Evolutionary conservation across 768 basidiomycete genomes (phyloP), one percentile per base, ranked within the genome.

Genomic region (Mrakia frigida): DNA sequence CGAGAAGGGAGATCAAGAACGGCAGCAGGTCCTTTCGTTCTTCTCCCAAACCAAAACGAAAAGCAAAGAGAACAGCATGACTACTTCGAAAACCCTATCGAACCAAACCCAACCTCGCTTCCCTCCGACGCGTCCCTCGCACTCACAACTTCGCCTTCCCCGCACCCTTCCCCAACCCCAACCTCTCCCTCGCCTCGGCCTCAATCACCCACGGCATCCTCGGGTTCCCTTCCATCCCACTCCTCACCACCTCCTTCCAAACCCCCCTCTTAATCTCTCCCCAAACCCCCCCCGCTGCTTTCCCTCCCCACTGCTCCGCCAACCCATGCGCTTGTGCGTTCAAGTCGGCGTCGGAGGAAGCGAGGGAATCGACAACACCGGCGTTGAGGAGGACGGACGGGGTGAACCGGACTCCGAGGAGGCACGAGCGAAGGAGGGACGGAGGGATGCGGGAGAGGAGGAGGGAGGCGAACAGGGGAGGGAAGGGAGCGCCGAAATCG

Each of bases 401-500:
- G 2, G 71, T 72, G 59, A 72, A 72, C 10, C 71, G 71, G 37
- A 25, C 35, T 10, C 71, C 71, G 2, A 72, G 71, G 23, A 72
- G 23, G 71, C 53, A 56, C 10, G 59, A 16, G 18, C 63, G 53
- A 23, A 74, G 73, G 3, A 65, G 28, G 59, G 46, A 23, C 14
- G 73, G 18, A 7, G 60, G 73, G 95, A 83, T 18, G 94, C 83
- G 5, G 90, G 90, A 16, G 89, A 80, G 35, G 83, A 74, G 43
- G 41, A 59, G 50, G 39, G 83, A 23, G 87, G 86, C 79, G 88
- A 86, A 11, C 89, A 86, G 9, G 92, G 84, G 85, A 0, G 94
- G 93, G 86, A 91, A 89, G 0, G 88, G 85, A 14, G 93, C 92
- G 70, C 92, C 92, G 80, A 95, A 94, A 81, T 90, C 89, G 65